Conservation (phyloP, 192 early-diverging fungal genomes). For the Entomortierella chlamydospora region DNA sequence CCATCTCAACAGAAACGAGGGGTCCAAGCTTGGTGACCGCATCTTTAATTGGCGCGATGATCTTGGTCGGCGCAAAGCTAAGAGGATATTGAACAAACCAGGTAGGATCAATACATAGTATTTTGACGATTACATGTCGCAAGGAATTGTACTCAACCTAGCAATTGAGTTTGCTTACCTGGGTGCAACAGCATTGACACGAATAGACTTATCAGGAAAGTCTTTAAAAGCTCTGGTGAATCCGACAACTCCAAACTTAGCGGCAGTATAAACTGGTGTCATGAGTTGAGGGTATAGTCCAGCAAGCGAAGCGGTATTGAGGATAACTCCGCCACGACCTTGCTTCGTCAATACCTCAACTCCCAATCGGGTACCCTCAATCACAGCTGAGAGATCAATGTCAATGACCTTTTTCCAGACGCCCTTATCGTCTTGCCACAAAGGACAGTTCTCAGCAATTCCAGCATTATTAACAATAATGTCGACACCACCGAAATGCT, state of each 20-base stretch:
- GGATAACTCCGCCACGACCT: slow-evolving; percentile 70
- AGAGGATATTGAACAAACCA: not conserved
- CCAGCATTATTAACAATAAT: slow-evolving; percentile 77
- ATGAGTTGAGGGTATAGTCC: slow-evolving; percentile 67
- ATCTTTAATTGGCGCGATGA: slow-evolving; percentile 57
- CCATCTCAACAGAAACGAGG: slow-evolving; percentile 55
- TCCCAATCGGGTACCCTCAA: slow-evolving; percentile 80
- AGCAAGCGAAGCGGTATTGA: slow-evolving; percentile 83
- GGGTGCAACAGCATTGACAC: slow-evolving; percentile 75
- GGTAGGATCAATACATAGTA: not conserved
- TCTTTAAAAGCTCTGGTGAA: slow-evolving; percentile 68
- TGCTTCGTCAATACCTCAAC: slow-evolving; percentile 66
- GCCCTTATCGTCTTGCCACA: slow-evolving; percentile 58
- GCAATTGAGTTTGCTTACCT: slow-evolving; percentile 31
- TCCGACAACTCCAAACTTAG: slow-evolving; percentile 79
- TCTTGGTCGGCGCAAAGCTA: slow-evolving; percentile 63
- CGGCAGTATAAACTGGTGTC: slow-evolving; percentile 79
- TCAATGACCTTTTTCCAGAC: slow-evolving; percentile 71
- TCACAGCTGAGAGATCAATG: slow-evolving; percentile 80
- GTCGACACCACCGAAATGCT: slow-evolving; percentile 68
- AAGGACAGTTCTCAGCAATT: slow-evolving; percentile 54
- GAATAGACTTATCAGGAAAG: slow-evolving; percentile 55
- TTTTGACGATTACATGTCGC: too few species aligned
- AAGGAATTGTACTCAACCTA: too few species aligned
- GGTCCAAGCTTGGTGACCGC: slow-evolving; percentile 33